Conservation (phyloP, 2,329 filamentous ascomycete species). For the Talaromyces pinophilus region DNA sequence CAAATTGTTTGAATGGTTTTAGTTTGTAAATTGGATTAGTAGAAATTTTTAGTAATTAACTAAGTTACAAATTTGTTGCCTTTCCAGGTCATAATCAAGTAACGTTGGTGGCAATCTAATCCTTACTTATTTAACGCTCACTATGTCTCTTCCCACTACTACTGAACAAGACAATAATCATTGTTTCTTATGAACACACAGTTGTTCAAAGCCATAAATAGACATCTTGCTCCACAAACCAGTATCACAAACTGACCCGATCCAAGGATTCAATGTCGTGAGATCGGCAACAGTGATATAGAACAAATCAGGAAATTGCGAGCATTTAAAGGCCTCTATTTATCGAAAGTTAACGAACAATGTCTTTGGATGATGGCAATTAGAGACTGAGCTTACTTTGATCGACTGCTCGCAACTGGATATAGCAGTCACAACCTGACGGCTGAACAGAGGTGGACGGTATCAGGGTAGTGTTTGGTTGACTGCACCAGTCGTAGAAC, state of each 20-base stretch:
- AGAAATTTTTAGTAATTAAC: not conserved
- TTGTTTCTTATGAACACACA: not conserved
- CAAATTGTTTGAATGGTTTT: not conserved
- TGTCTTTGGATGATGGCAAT: not conserved
- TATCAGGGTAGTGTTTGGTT: not conserved
- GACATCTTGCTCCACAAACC: not conserved
- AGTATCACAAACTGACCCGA: not conserved
- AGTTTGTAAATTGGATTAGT: not conserved
- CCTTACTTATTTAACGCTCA: not conserved
- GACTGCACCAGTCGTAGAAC: not conserved
- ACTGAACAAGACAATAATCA: not conserved
- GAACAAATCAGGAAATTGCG: not conserved
- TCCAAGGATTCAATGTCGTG: not conserved
- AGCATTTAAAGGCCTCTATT: constrained; percentile 1
- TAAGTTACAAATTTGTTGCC: not conserved
- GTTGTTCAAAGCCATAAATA: not conserved
- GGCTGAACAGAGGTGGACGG: not conserved
- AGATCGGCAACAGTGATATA: not conserved
- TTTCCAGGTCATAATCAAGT: not conserved
- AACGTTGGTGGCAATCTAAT: not conserved
- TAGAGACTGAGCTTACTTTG: not conserved
- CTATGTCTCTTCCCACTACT: not conserved
- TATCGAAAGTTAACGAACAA: not conserved
- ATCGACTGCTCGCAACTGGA: not conserved
- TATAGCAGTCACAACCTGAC: not conserved